phyloP scores from a whole-genome alignment of 2,329 filamentous ascomycete genomes.

The Aplosporella prunicola region DNA sequence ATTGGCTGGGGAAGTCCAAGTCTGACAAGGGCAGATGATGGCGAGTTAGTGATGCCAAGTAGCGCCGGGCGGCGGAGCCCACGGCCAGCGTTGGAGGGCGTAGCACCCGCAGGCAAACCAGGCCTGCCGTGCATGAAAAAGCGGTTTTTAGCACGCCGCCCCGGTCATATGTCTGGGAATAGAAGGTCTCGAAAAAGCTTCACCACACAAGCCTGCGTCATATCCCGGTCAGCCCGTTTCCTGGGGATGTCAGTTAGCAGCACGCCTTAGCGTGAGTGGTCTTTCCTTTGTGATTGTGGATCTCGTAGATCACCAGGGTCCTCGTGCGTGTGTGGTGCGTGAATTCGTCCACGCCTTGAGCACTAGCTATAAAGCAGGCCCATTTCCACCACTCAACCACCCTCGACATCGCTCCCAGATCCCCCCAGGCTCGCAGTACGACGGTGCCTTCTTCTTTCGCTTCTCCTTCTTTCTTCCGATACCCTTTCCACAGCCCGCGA shows the following conservation, averaged over 20 bases:
- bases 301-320: constrained; percentile 10
- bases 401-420: constrained; percentile 8
- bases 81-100: no score
- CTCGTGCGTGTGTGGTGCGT: no score
- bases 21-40: constrained; percentile 1
- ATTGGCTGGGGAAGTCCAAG: no score
- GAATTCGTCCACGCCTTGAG: background rate
- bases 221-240: constrained; percentile 3
- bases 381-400: background rate
- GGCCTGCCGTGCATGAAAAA: background rate
- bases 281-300: constrained; percentile 6
- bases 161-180: background rate
- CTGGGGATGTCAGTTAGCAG: constrained; percentile 7
- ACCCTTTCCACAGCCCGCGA: constrained; percentile 4
- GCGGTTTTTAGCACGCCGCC: background rate
- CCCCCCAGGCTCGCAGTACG: constrained; percentile 2
- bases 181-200: constrained; percentile 4
- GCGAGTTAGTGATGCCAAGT: constrained; percentile 1
- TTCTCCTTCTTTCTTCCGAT: constrained; percentile 12
- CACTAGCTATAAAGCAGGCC: constrained; percentile 6
- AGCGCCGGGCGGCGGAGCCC: no score
- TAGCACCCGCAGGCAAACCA: no score
- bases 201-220: background rate
- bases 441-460: constrained; percentile 7
- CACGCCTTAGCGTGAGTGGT: constrained; percentile 6